Evolutionary conservation across 768 basidiomycete genomes (phyloP).

Genomic region (Boletus rufocinnamomeus): DNA sequence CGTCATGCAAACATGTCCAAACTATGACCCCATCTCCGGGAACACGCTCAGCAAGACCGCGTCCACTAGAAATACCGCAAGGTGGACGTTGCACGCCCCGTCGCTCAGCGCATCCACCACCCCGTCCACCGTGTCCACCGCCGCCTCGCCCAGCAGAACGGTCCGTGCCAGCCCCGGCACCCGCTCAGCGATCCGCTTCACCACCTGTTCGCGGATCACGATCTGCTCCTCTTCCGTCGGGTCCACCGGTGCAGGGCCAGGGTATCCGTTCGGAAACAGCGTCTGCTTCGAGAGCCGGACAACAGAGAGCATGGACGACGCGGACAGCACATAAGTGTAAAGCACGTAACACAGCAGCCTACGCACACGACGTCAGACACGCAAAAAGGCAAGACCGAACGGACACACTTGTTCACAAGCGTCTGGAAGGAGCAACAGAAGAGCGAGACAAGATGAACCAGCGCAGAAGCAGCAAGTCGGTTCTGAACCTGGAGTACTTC

Average conservation of each 20-base stretch:
- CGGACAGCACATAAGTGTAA: slow-evolving; percentile 52
- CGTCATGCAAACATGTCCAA: slow-evolving; percentile 33
- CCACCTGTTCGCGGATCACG: slow-evolving; percentile 47
- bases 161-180: slow-evolving; percentile 36
- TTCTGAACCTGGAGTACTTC: slow-evolving; percentile 51
- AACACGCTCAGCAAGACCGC: slow-evolving; percentile 68
- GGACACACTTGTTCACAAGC: slow-evolving; percentile 60
- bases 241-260: slow-evolving; percentile 68
- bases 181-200: slow-evolving; percentile 40
- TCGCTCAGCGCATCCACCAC: slow-evolving; percentile 64
- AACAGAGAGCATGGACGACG: slow-evolving; percentile 52
- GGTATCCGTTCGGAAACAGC: slow-evolving; percentile 90
- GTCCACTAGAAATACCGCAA: slow-evolving; percentile 75
- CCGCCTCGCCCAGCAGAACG: slow-evolving; percentile 49
- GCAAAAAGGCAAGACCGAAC: not conserved
- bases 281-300: slow-evolving; percentile 62
- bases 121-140: slow-evolving; percentile 47
- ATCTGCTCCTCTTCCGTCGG: slow-evolving; percentile 78
- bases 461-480: slow-evolving; percentile 49
- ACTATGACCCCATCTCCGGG: slow-evolving; percentile 61
- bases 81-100: slow-evolving; percentile 74
- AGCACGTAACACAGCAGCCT: slow-evolving; percentile 75
- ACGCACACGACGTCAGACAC: slow-evolving; percentile 13
- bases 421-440: slow-evolving; percentile 47
- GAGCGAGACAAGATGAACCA: slow-evolving; percentile 50